Evolutionary conservation across 345 rosid genomes (phyloP).

Genomic region (Aegle marmelos): DNA sequence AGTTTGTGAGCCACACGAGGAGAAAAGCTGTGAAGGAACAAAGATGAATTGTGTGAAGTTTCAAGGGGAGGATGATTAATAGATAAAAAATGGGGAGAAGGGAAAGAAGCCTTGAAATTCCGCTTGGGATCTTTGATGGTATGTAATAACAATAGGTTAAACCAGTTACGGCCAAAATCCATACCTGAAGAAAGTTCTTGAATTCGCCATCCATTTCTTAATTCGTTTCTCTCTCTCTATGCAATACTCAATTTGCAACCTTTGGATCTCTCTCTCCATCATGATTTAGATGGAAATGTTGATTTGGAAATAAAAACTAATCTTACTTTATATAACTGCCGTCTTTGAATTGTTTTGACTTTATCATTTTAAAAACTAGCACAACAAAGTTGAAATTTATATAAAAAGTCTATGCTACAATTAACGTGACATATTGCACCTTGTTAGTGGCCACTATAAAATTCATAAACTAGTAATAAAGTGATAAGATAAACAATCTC

Average conservation of each 20-base stretch:
- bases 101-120: constrained; percentile 43
- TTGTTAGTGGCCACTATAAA: too few relatives aligned
- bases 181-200: constrained; percentile 41
- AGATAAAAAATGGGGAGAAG: constrained; percentile 47
- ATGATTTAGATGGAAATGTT: neutral
- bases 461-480: too few relatives aligned
- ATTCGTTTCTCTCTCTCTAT: neutral
- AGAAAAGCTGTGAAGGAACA: constrained; percentile 37
- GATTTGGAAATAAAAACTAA: neutral
- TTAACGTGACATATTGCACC: too few relatives aligned
- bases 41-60: constrained; percentile 35
- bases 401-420: too few relatives aligned
- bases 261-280: neutral
- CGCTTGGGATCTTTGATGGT: constrained; percentile 39
- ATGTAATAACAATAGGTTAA: constrained; percentile 48
- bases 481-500: too few relatives aligned
- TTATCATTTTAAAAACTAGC: neutral
- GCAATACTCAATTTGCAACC: neutral
- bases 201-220: constrained; percentile 23
- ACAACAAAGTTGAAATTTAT: too few relatives aligned
- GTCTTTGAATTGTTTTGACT: neutral
- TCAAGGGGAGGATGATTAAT: constrained; percentile 54
- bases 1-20: constrained; percentile 63
- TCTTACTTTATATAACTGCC: neutral
- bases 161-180: constrained; percentile 37